Conservation (phyloP, 768 basidiomycete species). For the Omphalotus guepiniiformis region DNA sequence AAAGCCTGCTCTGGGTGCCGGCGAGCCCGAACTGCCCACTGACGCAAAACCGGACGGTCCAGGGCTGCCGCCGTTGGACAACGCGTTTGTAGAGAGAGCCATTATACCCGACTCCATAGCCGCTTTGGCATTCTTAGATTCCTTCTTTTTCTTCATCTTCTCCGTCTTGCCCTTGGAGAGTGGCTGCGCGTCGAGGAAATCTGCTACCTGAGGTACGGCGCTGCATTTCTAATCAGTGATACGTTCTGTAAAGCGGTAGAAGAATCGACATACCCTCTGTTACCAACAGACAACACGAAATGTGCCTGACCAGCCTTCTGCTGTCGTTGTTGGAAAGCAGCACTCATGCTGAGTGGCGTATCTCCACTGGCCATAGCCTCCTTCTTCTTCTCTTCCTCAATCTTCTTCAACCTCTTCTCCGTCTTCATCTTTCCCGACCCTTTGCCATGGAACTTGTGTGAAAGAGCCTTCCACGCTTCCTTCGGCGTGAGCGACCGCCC, state of each 20-base stretch:
- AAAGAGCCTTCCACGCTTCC: slow-evolving; percentile 98
- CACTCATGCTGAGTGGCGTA: slow-evolving; percentile 93
- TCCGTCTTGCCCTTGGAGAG: slow-evolving; percentile 82
- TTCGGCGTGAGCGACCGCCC: slow-evolving; percentile 84
- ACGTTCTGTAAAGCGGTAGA: not conserved
- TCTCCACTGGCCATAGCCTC: slow-evolving; percentile 93
- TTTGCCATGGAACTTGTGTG: slow-evolving; percentile 98
- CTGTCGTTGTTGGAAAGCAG: slow-evolving; percentile 89
- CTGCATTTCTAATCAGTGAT: too few species aligned
- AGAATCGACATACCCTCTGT: slow-evolving; percentile 64
- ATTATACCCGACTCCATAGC: slow-evolving; percentile 59
- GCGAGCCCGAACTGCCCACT: slow-evolving; percentile 10
- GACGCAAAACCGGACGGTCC: slow-evolving; percentile 35
- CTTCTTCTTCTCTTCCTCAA: slow-evolving; percentile 95
- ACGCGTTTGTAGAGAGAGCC: slow-evolving; percentile 55
- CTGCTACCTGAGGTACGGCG: slow-evolving; percentile 80
- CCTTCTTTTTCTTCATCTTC: slow-evolving; percentile 79
- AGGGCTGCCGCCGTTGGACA: slow-evolving; percentile 44
- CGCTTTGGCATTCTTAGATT: slow-evolving; percentile 50
- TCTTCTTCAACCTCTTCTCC: slow-evolving; percentile 94
- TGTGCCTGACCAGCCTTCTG: slow-evolving; percentile 95
- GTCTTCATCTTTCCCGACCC: slow-evolving; percentile 96
- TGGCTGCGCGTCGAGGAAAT: slow-evolving; percentile 78
- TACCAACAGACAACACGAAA: slow-evolving; percentile 92
- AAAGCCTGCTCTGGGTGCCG: slow-evolving; percentile 22